Evolutionary conservation across 2,329 filamentous ascomycete genomes (phyloP), one percentile per base, ranked within the genome.

Genomic region (Cladosporium sp.): DNA sequence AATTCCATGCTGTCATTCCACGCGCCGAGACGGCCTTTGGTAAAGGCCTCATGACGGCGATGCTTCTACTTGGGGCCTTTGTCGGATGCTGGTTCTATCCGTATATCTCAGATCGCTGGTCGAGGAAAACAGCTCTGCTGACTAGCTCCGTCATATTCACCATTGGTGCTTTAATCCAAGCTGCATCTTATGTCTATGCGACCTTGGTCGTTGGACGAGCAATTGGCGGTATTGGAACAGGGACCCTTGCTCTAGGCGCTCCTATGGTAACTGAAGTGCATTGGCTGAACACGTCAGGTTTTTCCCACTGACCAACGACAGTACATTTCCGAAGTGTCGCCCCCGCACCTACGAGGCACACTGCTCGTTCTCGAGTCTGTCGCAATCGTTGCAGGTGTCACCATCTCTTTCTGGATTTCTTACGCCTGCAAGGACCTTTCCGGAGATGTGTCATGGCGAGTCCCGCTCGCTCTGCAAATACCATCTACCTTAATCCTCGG

Each of bases 371-470:
- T 75, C 3, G 68, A 75, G 49, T 64, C 71, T 37, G 63, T 75
- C 51, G 64, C 62, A 41, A 75, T 75, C 47, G 70, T 72, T 17
- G 56, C 65, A 19, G 72, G 74, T 3, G 73, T 70, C 51, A 70
- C 78, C 4, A 65, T 78, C 20, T 70, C 75, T 2, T 80, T 70
- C 58, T 80, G 74, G 72, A 74, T 76, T 29, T 75, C 73, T 0
- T 80, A 77, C 47, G 77, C 69, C 0, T 78, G 74, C 0, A 73
- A 78, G 9, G 66, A 69, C 20, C 73, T 77, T 56, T 50, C 56
- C 1, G 65, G 68, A 0, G 70, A 76, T 58, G 74, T 72, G 70
- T 60, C 72, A 3, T 77, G 72, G 70, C 60, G 73, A 27, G 61
- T 77, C 0, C 74, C 74, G 0, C 76, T 77, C 55, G 54, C 74